Evolutionary conservation across 805 yeast species (phyloP).

Genomic region (Blastobotrys peoriensis): DNA sequence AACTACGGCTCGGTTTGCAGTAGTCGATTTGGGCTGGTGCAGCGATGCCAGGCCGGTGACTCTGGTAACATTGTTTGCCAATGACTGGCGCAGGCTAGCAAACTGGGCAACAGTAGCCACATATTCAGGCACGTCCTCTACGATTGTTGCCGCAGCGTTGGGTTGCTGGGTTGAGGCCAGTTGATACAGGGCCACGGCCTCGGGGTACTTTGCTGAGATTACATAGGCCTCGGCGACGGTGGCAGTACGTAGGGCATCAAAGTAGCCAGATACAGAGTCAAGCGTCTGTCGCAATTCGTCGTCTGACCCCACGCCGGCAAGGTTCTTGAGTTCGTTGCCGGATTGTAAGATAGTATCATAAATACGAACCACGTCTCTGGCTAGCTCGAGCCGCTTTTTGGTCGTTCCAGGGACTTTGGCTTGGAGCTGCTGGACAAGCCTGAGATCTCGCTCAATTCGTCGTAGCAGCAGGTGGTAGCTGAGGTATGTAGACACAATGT

Average conservation of each 20-base stretch:
- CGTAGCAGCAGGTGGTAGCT: constrained; percentile 60
- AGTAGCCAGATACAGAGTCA: constrained; percentile 43
- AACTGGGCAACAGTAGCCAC: constrained; percentile 11
- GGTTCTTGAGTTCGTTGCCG: constrained; percentile 55
- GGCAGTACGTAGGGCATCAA: constrained; percentile 38
- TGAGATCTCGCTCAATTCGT: constrained; percentile 65
- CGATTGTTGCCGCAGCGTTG: constrained; percentile 12
- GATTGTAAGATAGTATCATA: constrained; percentile 48
- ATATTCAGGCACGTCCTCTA: constrained; percentile 11
- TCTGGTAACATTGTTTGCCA: constrained; percentile 7
- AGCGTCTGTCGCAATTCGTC: constrained; percentile 58
- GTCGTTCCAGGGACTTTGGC: constrained; percentile 12
- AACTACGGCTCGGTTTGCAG: constrained; percentile 29
- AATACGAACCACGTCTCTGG: constrained; percentile 41
- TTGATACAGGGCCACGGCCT: constrained; percentile 28
- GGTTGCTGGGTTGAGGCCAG: not conserved
- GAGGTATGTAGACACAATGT: constrained; percentile 69
- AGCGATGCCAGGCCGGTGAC: constrained; percentile 34
- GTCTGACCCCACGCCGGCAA: constrained; percentile 91
- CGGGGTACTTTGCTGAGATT: constrained; percentile 26
- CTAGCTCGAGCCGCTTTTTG: constrained; percentile 6
- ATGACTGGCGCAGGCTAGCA: constrained; percentile 1
- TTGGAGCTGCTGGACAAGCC: constrained; percentile 29
- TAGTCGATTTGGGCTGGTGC: constrained; percentile 18
- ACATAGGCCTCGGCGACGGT: constrained; percentile 37